phyloP scores from a whole-genome alignment of 176 grass and related monocot species.

The Zoysia japonica region DNA sequence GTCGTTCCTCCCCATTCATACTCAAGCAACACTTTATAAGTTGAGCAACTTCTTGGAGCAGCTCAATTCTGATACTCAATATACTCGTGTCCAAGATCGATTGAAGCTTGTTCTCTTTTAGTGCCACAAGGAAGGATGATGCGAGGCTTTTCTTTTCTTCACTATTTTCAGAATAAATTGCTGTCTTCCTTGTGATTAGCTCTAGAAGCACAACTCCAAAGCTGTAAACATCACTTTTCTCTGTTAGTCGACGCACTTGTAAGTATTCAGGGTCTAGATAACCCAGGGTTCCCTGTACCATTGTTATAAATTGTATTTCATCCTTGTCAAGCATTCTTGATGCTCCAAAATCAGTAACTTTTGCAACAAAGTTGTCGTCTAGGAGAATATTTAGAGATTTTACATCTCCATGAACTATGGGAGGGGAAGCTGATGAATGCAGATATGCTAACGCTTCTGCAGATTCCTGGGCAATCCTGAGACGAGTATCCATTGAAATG shows the following conservation, averaged over 20 bases:
- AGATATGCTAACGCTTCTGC: constrained; percentile 43
- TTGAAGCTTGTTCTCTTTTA: constrained; percentile 36
- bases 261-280: constrained; percentile 48
- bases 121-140: constrained; percentile 34
- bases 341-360: constrained; percentile 51
- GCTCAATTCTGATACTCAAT: background rate
- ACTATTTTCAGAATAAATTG: constrained; percentile 34
- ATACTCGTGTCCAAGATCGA: constrained; percentile 41
- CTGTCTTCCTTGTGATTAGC: constrained; percentile 39
- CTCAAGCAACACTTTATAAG: constrained; percentile 37
- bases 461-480: constrained; percentile 36
- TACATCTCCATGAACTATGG: constrained; percentile 42
- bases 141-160: constrained; percentile 38
- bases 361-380: constrained; percentile 28
- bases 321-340: constrained; percentile 38
- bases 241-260: constrained; percentile 39
- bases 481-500: constrained; percentile 19
- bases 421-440: constrained; percentile 38
- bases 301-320: constrained; percentile 43
- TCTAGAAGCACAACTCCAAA: constrained; percentile 46
- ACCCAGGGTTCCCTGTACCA: constrained; percentile 43
- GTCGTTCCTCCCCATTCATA: constrained; percentile 32
- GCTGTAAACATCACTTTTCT: constrained; percentile 52
- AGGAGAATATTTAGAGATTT: constrained; percentile 48
- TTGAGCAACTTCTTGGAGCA: constrained; percentile 33